Base-by-base conservation (phyloP, 177 flowering plant genomes). In the Vitis hybrid region DNA sequence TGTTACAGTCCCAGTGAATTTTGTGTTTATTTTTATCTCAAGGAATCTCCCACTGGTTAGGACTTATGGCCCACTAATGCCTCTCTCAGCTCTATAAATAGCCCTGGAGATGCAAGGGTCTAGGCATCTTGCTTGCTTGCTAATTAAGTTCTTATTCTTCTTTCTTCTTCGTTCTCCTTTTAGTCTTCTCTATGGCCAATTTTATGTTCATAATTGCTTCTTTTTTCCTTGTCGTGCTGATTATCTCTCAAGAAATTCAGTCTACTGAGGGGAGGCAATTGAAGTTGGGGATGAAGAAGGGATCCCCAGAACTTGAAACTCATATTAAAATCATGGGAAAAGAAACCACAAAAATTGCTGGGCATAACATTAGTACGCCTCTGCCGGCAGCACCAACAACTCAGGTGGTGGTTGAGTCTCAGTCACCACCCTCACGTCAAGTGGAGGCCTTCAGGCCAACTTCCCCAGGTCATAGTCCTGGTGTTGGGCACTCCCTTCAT, bases 391-490 rank as follows among this genome's bases (percentile, higher is more conserved):
- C 71, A 48, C 72, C 77, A 58, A 40, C 54, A 40, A 55, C 48
- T 35, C 46, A 6, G 30, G 68, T n/a, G 15, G 14, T 6, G 11
- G 60, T 7, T 3, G 64, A 11, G 6, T 3, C 77, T 16, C 68
- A 4, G 27, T 5, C 72, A 15, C 65, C 80, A 4, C 66, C 80
- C 3, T 71, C 77, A 15, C 75, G 59, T 8, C 67, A 76, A 18
- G 13, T 15, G 11, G 64, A 77, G 49, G 83, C 68, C 74, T 85
- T 80, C 70, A 74, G 85, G 51, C 57, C 69, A 48, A 78, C 81
- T 0, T 14, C 48, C 3, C 81, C 78, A 46, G 78, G 78, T 6
- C 59, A 61, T 57, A 78, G 78, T 40, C 82, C 82, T 9, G 82
- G 82, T 27, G 73, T 74, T 57, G 82, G 82, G 11, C 82, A 75